Base-by-base conservation (phyloP, 2,329 filamentous ascomycete species). In the Rutstroemia sp. region DNA sequence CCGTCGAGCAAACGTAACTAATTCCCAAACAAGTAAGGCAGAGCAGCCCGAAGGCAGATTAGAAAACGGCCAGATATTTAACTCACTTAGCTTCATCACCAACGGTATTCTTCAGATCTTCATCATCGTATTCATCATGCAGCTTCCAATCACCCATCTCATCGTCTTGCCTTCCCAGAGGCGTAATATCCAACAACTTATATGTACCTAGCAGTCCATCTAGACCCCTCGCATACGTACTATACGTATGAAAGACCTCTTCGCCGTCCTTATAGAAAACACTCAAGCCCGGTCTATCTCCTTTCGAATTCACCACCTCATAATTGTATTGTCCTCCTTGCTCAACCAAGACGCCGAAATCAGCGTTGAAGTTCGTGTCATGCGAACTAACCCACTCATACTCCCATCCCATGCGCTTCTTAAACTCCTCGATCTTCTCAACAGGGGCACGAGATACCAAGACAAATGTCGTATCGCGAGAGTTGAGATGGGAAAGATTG, bases 371-470 rank as follows among this genome's bases (percentile, higher is more conserved):
- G 42, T 70, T 65, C 5, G 66, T 69, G 1, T 61, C 67, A 5
- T 66, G 65, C 41, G 67, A 71, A 5, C 71, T 72, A 55, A 71
- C 73, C 69, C 73, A 76, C 1, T 71, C 73, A 49, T 73, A 75
- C 1, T 58, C 65, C 74, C 73, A 77, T 14, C 69, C 72, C 60
- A 72, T 71, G 45, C 68, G 66, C 14, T 67, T 59, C 58, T 70
- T 70, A 62, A 71, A 75, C 0, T 62, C 66, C 6, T 69, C 66
- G 19, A 76, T 68, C 57, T 72, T 71, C 1, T 64, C 66, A 39
- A 71, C 61, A 0, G 73, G 70, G 0, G 71, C 73, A 21, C 71
- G 72, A 7, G 73, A 74, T 4, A 77, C 64, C 18, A 70, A 69
- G 1, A 69, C 71, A 37, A 76, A 66, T 23, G 69, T 70, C 0